Evolutionary conservation across 176 grass and related monocot species (phyloP).

Genomic region (Themeda triandra): DNA sequence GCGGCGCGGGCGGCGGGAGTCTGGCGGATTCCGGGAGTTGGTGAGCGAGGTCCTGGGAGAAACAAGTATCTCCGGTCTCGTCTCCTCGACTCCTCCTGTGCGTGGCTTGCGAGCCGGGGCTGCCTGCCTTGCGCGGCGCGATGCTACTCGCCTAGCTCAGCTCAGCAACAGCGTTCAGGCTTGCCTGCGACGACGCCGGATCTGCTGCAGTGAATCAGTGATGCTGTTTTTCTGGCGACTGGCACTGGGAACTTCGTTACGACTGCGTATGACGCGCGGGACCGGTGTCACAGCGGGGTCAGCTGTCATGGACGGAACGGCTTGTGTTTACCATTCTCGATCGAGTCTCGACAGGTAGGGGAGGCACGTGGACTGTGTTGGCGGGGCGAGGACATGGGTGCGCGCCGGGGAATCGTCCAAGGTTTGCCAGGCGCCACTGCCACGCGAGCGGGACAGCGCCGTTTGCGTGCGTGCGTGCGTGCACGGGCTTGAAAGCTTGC

Average conservation of each 20-base stretch:
- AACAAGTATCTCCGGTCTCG: conserved; percentile 20
- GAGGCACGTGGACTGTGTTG: too few species aligned
- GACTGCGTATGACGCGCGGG: conserved; percentile 3
- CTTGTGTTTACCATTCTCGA: too few species aligned
- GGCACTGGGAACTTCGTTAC: background rate
- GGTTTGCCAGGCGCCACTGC: conserved; percentile 17
- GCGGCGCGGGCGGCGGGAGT: conserved; percentile 5
- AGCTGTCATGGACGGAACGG: background rate
- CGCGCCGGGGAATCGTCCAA: conserved; percentile 27
- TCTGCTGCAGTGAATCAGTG: background rate
- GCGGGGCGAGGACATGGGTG: too few species aligned
- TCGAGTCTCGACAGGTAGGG: background rate
- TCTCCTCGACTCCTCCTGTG: background rate
- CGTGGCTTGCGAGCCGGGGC: conserved; percentile 26
- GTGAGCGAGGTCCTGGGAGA: conserved; percentile 15
- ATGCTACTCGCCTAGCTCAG: background rate
- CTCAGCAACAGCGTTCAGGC: background rate
- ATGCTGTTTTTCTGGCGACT: background rate
- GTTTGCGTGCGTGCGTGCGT: background rate
- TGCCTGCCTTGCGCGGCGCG: conserved; percentile 26
- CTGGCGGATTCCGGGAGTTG: conserved; percentile 34
- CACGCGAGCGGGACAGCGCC: background rate
- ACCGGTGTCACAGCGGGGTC: background rate
- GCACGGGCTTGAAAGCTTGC: too few species aligned
- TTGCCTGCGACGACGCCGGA: conserved; percentile 8